Base-by-base conservation (phyloP, 805 yeast genomes). In the Zygosaccharomyces pseudorouxii region DNA sequence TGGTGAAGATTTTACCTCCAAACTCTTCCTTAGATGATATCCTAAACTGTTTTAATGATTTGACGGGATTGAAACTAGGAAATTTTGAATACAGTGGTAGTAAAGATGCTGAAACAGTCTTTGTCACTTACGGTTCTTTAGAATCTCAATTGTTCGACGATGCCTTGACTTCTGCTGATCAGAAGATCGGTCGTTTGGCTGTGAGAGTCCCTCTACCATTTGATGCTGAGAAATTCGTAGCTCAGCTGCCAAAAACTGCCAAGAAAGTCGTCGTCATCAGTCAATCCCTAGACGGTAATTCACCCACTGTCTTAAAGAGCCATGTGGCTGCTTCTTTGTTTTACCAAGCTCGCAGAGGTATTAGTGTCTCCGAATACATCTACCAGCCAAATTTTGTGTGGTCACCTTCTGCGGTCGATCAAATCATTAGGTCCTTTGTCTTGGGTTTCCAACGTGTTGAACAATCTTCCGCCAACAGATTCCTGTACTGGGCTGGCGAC, bases 131-230 rank as follows among this genome's bases (percentile, higher is more conserved):
- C 55, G 95, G 96, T 20, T 74, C 93, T 36, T 68, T 76, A 38
- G 89, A 85, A 63, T 71, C 84, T 14, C 72, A 80, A 47, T 68
- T 79, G 48, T 74, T 86, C 36, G 58, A 77, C 42, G 66, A 70
- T 23, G 72, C 76, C 25, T 70, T 82, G 41, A 55, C 63, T 29
- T 61, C 63, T 18, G 49, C 63, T 3, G 64, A 67, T 44, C 53
- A 63, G 14, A 67, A 72, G n/a, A 76, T 80, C 45, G 95, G 89
- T 54, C 78, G 84, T 43, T 67, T 90, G 48, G 76, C 83, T 47
- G 78, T 82, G 43, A 79, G 96, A 68, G 79, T 87, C 38, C 92
- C 95, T 47, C 70, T 83, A 46, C 97, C 97, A 10, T 89, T 89
- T 68, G 80, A 83, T 57, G 73, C 78, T 29, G 73, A 71, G 28